Base-by-base conservation (phyloP, 176 grass and related monocot species). In the Cenchrus purpureus region DNA sequence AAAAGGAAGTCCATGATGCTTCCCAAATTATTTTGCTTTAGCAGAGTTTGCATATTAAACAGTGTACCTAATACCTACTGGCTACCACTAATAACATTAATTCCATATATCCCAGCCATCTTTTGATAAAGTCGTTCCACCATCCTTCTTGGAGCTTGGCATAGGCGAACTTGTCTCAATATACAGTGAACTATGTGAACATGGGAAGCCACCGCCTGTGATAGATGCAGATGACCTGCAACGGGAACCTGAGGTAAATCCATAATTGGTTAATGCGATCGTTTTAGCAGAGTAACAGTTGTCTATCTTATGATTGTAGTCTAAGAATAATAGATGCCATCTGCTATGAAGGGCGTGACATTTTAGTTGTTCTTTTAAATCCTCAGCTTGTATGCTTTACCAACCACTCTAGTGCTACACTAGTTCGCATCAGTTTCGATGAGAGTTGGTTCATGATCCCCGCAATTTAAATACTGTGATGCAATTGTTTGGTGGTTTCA, bases 181-280 rank as follows among this genome's bases (percentile, higher is more conserved):
- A 89, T 98, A 98, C 73, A 92, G 80, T 82, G 96, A 95, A 82
- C 75, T 98, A 60, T 92, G 91, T 85, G 86, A 86, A 67, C 63
- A 89, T 90, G 91, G 96, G 55, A 92, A 89, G 55, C 48, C 80
- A 71, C 96, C 96, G 32, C 91, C 96, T 58, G 80, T 98, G 74
- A 95, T 98, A 92, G 93, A 98, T 92, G 89, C 96, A 74, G 96
- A 98, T 74, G 96, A 98, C 85, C 88, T 98, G 74, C 89, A 82
- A 73, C 84, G 58, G 20, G 60, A 98, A 78, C 93, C 96, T 62
- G 85, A 98, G 96, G 96, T 98, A 74, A 78, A 71, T 87, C 58
- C 65, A 19, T 85, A 50, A 67, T 53, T 69, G 6, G n/a, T 44
- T 76, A 19, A 56, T 77, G 50, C 29, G 32, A 58, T 79, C 55